A percentile compares a stretch with the other conserved stretches of the same genome.
Evolutionary conservation across 305 asterid genomes (phyloP).

Genomic region (Lippia alba): DNA sequence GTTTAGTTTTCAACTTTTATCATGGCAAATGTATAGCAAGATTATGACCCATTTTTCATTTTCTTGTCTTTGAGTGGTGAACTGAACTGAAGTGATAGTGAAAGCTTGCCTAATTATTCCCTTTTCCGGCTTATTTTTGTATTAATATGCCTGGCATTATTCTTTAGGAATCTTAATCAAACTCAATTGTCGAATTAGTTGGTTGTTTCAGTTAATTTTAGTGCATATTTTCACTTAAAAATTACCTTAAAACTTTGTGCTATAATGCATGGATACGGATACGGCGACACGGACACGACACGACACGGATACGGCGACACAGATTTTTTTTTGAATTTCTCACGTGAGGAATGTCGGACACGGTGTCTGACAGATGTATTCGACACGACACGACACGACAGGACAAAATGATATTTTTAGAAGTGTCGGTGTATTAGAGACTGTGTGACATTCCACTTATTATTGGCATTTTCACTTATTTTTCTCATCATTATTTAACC

Average conservation of each 20-base stretch:
- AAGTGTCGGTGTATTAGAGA: too few species aligned
- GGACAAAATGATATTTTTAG: too few species aligned
- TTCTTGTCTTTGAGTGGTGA: conserved; percentile 1
- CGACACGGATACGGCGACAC: too few species aligned
- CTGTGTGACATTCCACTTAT: too few species aligned
- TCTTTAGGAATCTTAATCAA: not conserved
- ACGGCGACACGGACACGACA: too few species aligned
- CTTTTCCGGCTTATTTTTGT: not conserved
- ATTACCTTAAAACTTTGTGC: conserved; percentile 5
- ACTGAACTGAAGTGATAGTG: not conserved
- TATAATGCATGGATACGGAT: too few species aligned
- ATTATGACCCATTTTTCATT: not conserved
- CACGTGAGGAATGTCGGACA: too few species aligned
- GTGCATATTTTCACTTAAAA: not conserved
- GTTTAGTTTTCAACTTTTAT: not conserved
- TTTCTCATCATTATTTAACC: not conserved
- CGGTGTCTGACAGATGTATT: too few species aligned
- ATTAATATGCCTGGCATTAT: not conserved
- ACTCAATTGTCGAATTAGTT: not conserved
- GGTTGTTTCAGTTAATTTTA: not conserved
- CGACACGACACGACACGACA: too few species aligned
- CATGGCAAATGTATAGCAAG: not conserved
- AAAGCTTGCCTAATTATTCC: conserved; percentile 5
- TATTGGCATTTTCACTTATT: not conserved
- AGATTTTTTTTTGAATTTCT: too few species aligned